phyloP scores from a whole-genome alignment of 768 basidiomycete genomes.

The Podaxis pistillaris region DNA sequence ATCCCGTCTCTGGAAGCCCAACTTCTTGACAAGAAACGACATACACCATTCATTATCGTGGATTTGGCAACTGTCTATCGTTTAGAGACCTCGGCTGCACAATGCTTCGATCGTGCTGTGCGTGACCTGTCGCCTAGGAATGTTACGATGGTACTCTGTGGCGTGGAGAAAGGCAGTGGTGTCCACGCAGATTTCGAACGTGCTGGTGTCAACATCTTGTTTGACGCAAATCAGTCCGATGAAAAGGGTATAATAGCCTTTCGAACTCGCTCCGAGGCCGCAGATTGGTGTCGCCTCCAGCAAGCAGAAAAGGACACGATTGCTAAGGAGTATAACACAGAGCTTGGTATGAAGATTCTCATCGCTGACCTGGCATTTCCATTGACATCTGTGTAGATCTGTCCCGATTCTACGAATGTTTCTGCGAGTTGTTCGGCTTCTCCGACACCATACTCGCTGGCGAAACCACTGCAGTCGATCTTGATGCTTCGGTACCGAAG shows the following conservation, averaged over 20 bases:
- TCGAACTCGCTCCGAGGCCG: not conserved
- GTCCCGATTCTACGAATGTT: not conserved
- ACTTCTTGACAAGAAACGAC: constrained; percentile 3
- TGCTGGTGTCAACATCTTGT: constrained; percentile 2
- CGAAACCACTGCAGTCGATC: not conserved
- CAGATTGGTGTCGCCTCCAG: not conserved
- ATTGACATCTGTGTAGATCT: not conserved
- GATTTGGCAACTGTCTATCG: constrained; percentile 5
- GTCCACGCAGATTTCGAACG: constrained; percentile 6
- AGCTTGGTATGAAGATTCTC: not conserved
- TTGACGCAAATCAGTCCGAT: not conserved
- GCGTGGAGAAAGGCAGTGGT: constrained; percentile 1
- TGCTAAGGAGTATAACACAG: not conserved
- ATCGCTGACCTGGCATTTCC: not conserved
- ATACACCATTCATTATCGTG: not conserved
- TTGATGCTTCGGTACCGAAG: not conserved
- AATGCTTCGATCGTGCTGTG: constrained; percentile 7
- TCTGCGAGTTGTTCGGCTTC: constrained; percentile 1
- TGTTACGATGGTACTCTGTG: not conserved
- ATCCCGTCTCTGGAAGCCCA: constrained; percentile 8
- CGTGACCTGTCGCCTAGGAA: constrained; percentile 3
- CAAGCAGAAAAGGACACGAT: not conserved
- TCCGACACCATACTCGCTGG: not conserved
- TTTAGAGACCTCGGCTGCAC: constrained; percentile 6
- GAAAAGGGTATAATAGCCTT: not conserved